Evolutionary conservation across 2,329 filamentous ascomycete genomes (phyloP), one percentile per base, ranked within the genome.

Genomic region (Fusarium sp.): DNA sequence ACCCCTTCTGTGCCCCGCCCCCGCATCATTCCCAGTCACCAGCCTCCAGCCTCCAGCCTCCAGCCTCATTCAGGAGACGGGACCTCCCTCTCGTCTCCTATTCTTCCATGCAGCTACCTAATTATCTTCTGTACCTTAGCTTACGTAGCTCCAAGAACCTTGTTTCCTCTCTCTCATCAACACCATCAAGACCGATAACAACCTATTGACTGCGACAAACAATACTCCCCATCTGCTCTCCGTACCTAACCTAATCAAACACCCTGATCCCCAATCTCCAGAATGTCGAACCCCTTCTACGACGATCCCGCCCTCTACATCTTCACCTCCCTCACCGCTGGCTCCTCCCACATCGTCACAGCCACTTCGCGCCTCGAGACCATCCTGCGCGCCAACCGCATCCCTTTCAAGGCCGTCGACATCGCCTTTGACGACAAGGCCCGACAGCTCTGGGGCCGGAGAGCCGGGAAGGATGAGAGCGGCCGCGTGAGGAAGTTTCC

Each of bases 341-440:
- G 96, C 73, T 98, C 95, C 44, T 97, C 95, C 27, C 95, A 98
- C 83, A 98, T 98, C 81, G 92, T 98, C 79, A 98, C 96, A 44
- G 96, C 95, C 29, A 98, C 96, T 2, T 97, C 95, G 63, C 93
- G 96, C 56, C 91, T 99, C 76, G 96, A 99, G 84, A 98, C 95
- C 14, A 98, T 99, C 79, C 89, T 99, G 69, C 96, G 94, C 80
- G 95, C 95, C 72, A 98, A 98, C 87, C 93, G 93, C 77, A 93
- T 99, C 67, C 94, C 95, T 12, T 99, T 98, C 86, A 94, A 94
- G 81, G 95, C 94, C 73, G 87, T 98, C 79, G 96, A 99, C 83
- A 90, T 96, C 49, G 94, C 96, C 44, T 97, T 94, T 33, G 94
- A 99, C 81, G 92, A 96, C 66, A 92, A 94, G 80, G 95, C 95